Percentiles rank a stretch among this genome's conserved stretches.
phyloP scores from a whole-genome alignment of 2,329 filamentous ascomycete species.

The Penicillium sp. region DNA sequence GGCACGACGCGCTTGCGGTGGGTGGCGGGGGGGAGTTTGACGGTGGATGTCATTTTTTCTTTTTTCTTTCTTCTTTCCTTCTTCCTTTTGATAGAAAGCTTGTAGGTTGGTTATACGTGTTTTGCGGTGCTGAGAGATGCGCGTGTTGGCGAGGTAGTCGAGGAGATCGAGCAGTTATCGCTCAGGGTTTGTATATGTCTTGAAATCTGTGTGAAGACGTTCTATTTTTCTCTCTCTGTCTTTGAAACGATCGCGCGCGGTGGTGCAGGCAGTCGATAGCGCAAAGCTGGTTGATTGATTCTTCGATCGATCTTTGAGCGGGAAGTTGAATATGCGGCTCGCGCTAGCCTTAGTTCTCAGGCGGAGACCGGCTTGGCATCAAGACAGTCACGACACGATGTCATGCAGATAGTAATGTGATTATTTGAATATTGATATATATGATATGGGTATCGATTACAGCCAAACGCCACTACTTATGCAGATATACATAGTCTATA shows the following conservation, averaged over 20 bases:
- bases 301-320: not conserved
- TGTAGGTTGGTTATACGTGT: too few species aligned
- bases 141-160: too few species aligned
- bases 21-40: conserved; percentile 33
- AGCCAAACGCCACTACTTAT: not conserved
- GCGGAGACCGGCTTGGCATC: not conserved
- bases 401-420: too few species aligned
- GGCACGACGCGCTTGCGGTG: conserved; percentile 41
- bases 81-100: not conserved
- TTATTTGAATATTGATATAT: too few species aligned
- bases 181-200: too few species aligned
- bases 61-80: not conserved
- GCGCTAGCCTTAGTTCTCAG: not conserved
- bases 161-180: too few species aligned
- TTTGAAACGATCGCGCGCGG: not conserved
- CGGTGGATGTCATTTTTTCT: conserved; percentile 27
- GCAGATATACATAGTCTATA: not conserved
- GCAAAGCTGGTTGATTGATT: not conserved
- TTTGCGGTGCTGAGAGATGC: too few species aligned
- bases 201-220: too few species aligned
- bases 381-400: too few species aligned
- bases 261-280: not conserved
- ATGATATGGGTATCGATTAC: conserved; percentile 6
- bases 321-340: not conserved
- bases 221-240: not conserved